Evolutionary conservation across 2,329 filamentous ascomycete genomes (phyloP).

Genomic region (Colletotrichum higginsianum): DNA sequence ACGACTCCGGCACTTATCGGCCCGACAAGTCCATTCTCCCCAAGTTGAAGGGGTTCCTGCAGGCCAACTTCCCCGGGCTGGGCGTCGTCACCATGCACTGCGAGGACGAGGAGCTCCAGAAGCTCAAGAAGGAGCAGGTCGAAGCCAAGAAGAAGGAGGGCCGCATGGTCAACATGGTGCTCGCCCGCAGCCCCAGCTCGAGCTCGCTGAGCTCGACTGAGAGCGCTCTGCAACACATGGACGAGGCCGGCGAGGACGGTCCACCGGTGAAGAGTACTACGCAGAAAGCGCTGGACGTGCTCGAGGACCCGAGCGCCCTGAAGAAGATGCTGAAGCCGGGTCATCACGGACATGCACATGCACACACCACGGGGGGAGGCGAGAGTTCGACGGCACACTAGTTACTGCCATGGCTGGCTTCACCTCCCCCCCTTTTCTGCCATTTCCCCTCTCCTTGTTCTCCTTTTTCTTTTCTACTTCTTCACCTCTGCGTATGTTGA

Average conservation of each 20-base stretch:
- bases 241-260: conserved; percentile 55
- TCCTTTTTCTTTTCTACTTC: background rate
- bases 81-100: conserved; percentile 83
- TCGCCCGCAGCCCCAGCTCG: conserved; percentile 67
- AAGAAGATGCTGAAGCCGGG: conserved; percentile 52
- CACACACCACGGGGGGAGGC: background rate
- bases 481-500: conserved; percentile 27
- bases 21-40: conserved; percentile 85
- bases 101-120: conserved; percentile 80
- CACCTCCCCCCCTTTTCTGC: background rate
- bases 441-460: background rate
- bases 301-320: conserved; percentile 65
- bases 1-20: conserved; percentile 93
- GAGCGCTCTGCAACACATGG: conserved; percentile 65
- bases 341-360: background rate
- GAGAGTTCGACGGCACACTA: conserved; percentile 29
- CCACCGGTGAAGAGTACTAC: conserved; percentile 62
- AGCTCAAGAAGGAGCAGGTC: conserved; percentile 83
- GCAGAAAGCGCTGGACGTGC: conserved; percentile 65
- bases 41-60: conserved; percentile 78
- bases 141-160: conserved; percentile 79
- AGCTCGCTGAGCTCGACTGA: conserved; percentile 61
- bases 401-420: background rate
- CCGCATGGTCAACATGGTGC: conserved; percentile 66
- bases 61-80: conserved; percentile 82